A percentile compares a stretch with the other conserved stretches of the same genome.
These are phyloP conservation scores for Fusarium verrucosum DNA, from an alignment of 2,329 filamentous ascomycete genomes.

Conservation along the genomic window DNA sequence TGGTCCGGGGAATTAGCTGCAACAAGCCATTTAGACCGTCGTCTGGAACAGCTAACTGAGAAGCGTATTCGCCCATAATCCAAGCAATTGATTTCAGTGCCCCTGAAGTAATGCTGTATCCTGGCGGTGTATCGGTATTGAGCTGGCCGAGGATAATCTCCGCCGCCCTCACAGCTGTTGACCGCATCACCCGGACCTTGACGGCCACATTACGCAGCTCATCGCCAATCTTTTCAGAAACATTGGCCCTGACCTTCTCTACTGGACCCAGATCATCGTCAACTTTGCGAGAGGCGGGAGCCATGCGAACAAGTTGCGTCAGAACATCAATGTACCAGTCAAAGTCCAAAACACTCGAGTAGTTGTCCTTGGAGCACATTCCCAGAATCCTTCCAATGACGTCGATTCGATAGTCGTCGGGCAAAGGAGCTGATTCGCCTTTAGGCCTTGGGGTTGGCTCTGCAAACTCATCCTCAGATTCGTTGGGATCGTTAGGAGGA, in stretches of 20 bases:
- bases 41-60: slow-evolving; percentile 74
- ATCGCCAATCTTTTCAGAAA: slow-evolving; percentile 78
- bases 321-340: slow-evolving; percentile 97
- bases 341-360: slow-evolving; percentile 86
- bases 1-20: slow-evolving; percentile 67
- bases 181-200: slow-evolving; percentile 84
- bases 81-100: slow-evolving; percentile 82
- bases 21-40: slow-evolving; percentile 78
- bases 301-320: slow-evolving; percentile 81
- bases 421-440: slow-evolving; percentile 68
- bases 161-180: slow-evolving; percentile 82
- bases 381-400: slow-evolving; percentile 84
- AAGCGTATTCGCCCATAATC: slow-evolving; percentile 88
- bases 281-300: slow-evolving; percentile 59
- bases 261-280: slow-evolving; percentile 51
- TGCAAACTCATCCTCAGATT: slow-evolving; percentile 62
- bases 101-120: slow-evolving; percentile 67
- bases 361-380: slow-evolving; percentile 92
- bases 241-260: slow-evolving; percentile 50
- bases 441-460: slow-evolving; percentile 44
- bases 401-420: slow-evolving; percentile 85
- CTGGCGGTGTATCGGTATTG: slow-evolving; percentile 60
- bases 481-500: slow-evolving; percentile 56
- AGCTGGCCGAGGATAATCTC: slow-evolving; percentile 75
- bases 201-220: slow-evolving; percentile 92